A percentile compares a stretch with the other conserved stretches of the same genome.
These are phyloP conservation scores for Sporobolomyces phaffii DNA, from an alignment of 768 basidiomycete species.

Conservation along the genomic window DNA sequence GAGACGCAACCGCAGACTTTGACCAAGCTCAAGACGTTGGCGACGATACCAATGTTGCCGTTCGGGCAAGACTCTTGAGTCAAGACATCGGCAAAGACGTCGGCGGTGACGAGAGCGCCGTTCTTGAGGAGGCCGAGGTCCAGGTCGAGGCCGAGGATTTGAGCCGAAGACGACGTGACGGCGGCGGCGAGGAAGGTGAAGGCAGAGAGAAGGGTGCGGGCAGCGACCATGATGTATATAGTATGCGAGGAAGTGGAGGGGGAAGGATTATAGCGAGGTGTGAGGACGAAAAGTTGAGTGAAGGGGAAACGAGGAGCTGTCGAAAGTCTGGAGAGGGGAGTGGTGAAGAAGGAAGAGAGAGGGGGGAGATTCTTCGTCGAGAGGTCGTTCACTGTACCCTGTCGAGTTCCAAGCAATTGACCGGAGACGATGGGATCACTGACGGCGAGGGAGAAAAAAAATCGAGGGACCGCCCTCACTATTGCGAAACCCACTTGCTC, in stretches of 20 bases:
- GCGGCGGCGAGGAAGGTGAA: conserved; percentile 6
- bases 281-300: not conserved
- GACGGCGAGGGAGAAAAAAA: not conserved
- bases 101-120: conserved; percentile 14
- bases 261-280: not conserved
- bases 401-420: no score
- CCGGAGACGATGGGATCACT: no score
- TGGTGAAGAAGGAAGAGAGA: not conserved
- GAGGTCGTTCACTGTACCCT: no score
- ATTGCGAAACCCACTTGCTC: not conserved
- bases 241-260: not conserved
- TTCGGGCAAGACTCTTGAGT: not conserved
- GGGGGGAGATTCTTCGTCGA: no score
- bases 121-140: conserved; percentile 18
- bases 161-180: not conserved
- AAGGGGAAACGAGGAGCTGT: not conserved
- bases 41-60: conserved; percentile 5
- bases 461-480: not conserved
- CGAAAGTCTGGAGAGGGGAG: not conserved
- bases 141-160: conserved; percentile 16
- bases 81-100: conserved; percentile 2
- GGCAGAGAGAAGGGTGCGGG: conserved; percentile 1
- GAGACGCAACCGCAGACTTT: conserved; percentile 18
- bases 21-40: conserved; percentile 1
- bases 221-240: conserved; percentile 4